Evolutionary conservation across 1,284 basidiomycete species (phyloP), one percentile per base, ranked within the genome.

Genomic region (Pseudozyma pruni): DNA sequence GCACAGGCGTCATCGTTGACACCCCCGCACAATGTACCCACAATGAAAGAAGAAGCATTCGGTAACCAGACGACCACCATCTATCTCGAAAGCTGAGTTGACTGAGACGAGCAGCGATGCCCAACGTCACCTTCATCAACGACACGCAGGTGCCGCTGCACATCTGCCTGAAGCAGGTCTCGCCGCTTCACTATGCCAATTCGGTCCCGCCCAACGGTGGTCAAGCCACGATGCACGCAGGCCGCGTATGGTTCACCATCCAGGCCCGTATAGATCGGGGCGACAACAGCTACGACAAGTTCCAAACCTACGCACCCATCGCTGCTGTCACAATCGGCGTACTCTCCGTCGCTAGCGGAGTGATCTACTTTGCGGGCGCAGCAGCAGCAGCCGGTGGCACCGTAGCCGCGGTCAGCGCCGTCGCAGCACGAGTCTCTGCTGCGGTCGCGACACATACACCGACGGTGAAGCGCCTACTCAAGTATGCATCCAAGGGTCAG

Each of bases 211-310:
- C 74, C 22, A 53, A 64, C n/a, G 75, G 73, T 8, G 58, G 60
- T 8, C 45, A 43, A 4, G 73, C 72, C 3, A 57, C 57, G 6
- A 56, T 76, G 58, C 56, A 72, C 25, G 55, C 60, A 4, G 76
- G 76, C 19, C 43, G 45, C 6, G 76, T 76, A 10, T 78, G 72
- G 72, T 78, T 78, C 56, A 78, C 76, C 40, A 68, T 78, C 29
- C 68, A 78, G 45, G 76, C 75, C 4, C 52, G 72, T 13, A 71
- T 73, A 40, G 74, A 70, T 23, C 58, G 63, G 5, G 72, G 71
- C 10, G 70, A 70, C 38, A 75, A 76, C 22, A 57, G 60, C 7
- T 76, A 76, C 51, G 69, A 71, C 51, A 69, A 61, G 29, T 72
- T 75, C n/a, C 68, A 76, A 16, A 66, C 63, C 8, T 73, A 57